Percentiles rank a stretch among this genome's conserved stretches.
Conservation (phyloP, 768 basidiomycete genomes). For the Suillus decipiens region DNA sequence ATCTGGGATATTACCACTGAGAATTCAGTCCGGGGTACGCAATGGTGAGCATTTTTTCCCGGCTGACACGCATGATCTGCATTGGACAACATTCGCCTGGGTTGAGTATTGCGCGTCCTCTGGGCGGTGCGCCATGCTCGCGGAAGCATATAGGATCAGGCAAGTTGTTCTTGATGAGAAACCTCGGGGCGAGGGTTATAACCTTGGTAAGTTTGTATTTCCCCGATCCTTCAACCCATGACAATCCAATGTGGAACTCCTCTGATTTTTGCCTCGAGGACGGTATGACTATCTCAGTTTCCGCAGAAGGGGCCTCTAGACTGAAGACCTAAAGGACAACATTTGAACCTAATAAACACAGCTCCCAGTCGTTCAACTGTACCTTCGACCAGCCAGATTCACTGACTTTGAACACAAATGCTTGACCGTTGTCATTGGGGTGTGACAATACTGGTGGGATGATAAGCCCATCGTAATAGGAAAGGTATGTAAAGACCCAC, state of each 20-base stretch:
- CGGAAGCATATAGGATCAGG: conserved; percentile 72
- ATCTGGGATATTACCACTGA: conserved; percentile 60
- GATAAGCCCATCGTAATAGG: conserved; percentile 11
- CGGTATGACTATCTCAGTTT: conserved; percentile 75
- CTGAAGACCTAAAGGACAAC: conserved; percentile 61
- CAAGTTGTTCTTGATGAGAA: conserved; percentile 84
- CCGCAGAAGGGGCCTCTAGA: conserved; percentile 91
- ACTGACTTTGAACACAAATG: conserved; percentile 78
- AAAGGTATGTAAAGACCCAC: conserved; percentile 49
- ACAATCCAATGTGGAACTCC: conserved; percentile 81
- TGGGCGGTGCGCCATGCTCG: conserved; percentile 75
- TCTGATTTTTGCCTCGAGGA: conserved; percentile 62
- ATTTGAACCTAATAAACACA: conserved; percentile 11
- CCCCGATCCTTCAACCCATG: conserved; percentile 92
- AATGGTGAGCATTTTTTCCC: conserved; percentile 77
- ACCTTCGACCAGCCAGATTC: conserved; percentile 93
- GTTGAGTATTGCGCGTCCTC: conserved; percentile 58
- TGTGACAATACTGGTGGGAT: conserved; percentile 76
- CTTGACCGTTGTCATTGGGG: conserved; percentile 74
- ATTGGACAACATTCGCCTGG: conserved; percentile 73
- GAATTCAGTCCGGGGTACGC: conserved; percentile 85
- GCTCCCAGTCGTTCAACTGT: conserved; percentile 16
- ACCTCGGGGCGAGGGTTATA: conserved; percentile 88
- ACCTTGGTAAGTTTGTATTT: conserved; percentile 97
- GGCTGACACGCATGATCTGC: conserved; percentile 62